These are phyloP conservation scores for Nothopassalora personata DNA, from an alignment of 2,329 filamentous ascomycete species.

Conservation along the genomic window DNA sequence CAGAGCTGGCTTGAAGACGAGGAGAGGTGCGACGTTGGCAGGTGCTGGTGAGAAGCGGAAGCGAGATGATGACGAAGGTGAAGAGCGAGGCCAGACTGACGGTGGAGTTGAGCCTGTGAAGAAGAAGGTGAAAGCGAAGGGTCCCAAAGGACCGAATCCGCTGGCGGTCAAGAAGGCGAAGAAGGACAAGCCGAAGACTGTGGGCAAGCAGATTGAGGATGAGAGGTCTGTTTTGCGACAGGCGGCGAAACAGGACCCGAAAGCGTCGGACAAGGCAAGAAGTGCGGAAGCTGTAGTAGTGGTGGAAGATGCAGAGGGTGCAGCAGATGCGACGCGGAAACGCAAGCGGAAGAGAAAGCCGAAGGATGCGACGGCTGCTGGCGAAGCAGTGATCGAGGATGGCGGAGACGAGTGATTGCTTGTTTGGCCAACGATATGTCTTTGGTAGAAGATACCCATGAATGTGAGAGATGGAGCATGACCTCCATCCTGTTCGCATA, in stretches of 20 bases:
- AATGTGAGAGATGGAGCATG: not conserved
- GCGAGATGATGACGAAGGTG: constrained; percentile 25
- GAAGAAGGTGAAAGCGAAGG: constrained; percentile 55
- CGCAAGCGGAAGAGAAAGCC: constrained; percentile 22
- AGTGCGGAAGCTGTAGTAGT: not conserved
- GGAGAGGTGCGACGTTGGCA: constrained; percentile 17
- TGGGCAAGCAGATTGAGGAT: constrained; percentile 16
- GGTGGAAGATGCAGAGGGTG: constrained; percentile 4
- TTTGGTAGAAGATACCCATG: not conserved
- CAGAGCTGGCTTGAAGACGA: constrained; percentile 55
- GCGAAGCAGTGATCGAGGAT: not conserved
- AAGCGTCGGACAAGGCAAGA: constrained; percentile 21
- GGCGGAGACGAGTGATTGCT: not conserved
- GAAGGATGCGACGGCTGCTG: constrained; percentile 12
- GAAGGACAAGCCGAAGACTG: constrained; percentile 36
- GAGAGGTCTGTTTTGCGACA: constrained; percentile 21
- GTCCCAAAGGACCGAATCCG: constrained; percentile 66
- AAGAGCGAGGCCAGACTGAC: constrained; percentile 22
- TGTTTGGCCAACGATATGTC: not conserved
- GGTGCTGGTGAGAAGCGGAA: constrained; percentile 29
- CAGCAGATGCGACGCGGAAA: constrained; percentile 14
- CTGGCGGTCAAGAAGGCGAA: constrained; percentile 65
- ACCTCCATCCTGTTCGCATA: too few species aligned
- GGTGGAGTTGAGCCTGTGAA: constrained; percentile 35
- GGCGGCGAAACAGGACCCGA: constrained; percentile 26